Evolutionary conservation across 495 filamentous ascomycete species (phyloP).

Genomic region (Aspergillus avenaceus): DNA sequence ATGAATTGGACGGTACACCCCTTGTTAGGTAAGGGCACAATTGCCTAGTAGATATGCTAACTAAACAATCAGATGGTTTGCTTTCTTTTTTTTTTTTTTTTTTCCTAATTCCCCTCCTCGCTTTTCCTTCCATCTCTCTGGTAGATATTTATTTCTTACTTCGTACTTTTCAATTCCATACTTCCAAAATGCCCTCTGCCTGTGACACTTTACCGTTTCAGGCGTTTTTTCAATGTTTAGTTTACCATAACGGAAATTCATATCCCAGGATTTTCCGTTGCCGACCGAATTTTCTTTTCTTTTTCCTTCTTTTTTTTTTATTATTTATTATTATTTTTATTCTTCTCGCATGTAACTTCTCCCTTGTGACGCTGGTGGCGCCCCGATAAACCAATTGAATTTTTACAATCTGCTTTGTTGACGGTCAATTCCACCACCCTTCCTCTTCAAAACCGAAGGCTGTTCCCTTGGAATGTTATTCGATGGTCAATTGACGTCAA

Average conservation of each 20-base stretch:
- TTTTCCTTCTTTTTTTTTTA: neutral
- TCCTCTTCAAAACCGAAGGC: neutral
- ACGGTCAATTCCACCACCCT: no score
- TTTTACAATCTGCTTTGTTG: no score
- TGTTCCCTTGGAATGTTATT: neutral
- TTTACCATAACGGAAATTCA: neutral
- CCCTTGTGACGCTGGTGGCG: slow-evolving; percentile 9
- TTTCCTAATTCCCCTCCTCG: no score
- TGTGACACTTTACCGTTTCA: slow-evolving; percentile 12
- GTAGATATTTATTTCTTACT: neutral
- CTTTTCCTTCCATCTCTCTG: no score
- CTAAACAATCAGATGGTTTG: neutral
- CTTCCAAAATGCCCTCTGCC: no score
- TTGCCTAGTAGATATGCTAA: neutral
- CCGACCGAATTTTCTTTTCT: neutral
- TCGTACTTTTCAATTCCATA: no score
- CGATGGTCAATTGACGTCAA: neutral
- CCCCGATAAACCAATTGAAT: neutral
- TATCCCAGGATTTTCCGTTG: neutral
- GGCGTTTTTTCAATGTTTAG: slow-evolving; percentile 1
- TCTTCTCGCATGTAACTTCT: neutral
- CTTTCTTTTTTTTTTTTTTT: neutral
- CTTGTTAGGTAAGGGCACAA: neutral
- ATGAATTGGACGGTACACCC: neutral
- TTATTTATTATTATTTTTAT: neutral